Evolutionary conservation across 148 eudicot genomes (phyloP), one percentile per base, ranked within the genome.

Genomic region (Dianthus caryophyllus): DNA sequence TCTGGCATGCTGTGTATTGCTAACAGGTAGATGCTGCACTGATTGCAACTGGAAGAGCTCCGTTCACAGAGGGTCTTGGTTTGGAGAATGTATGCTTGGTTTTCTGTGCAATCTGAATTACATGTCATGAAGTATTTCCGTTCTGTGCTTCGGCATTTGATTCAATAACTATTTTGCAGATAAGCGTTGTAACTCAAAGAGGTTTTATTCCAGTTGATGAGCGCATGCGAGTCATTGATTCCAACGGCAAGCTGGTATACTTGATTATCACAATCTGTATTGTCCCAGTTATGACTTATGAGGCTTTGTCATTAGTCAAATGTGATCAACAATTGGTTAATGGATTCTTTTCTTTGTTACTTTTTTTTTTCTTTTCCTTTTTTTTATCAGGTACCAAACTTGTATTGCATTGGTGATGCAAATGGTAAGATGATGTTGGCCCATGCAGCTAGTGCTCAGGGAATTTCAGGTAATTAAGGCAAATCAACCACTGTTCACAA

Each of bases 341-440:
- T 13, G 24, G 52, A 63, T 26, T 44, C 59, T 17, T 21, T 47
- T 20, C 0, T 24, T 24, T 44, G 69, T 25, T 69, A n/a, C 71
- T 74, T 24, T 44, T n/a, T n/a, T n/a, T n/a, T n/a, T n/a, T n/a
- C n/a, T n/a, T n/a, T n/a, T n/a, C n/a, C n/a, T n/a, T n/a, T n/a
- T n/a, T 13, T 63, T 44, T 5, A 38, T 68, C 75, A 95, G 99
- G 91, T 95, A 61, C 97, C 97, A 67, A 85, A 95, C 83, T 64
- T 95, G 67, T 95, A 88, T 71, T 95, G 99, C 80, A 95, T 95
- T 72, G 99, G 99, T 78, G 99, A 95, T 87, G 99, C 99, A 73
- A 95, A 95, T 75, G 99, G 99, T 50, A 90, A 88, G 81, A 71
- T 95, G 91, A 95, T 95, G 99, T 85, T 95, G 86, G 99, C 99